A percentile compares a stretch with the other conserved stretches of the same genome.
These are phyloP conservation scores for Mycena alexandri DNA, from an alignment of 768 basidiomycete genomes.

Conservation along the genomic window DNA sequence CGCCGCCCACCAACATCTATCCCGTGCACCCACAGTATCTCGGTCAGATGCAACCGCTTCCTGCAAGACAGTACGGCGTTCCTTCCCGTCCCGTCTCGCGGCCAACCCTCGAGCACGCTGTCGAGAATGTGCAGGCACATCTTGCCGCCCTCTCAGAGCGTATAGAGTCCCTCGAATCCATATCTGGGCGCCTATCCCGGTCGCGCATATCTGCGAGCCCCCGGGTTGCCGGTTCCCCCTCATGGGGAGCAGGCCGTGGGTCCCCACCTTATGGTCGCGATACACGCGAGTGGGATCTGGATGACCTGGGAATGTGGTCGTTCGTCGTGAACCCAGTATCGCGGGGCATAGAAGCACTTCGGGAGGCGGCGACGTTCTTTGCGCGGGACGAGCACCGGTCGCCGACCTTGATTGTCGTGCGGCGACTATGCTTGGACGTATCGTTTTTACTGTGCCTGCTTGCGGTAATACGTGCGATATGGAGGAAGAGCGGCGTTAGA, in stretches of 20 bases:
- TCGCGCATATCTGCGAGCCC: constrained; percentile 57
- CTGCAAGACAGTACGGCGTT: constrained; percentile 45
- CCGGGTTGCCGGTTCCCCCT: constrained; percentile 53
- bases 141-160: constrained; percentile 87
- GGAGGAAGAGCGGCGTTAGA: constrained; percentile 78
- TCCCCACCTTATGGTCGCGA: constrained; percentile 55
- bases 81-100: constrained; percentile 61
- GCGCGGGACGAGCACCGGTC: constrained; percentile 70
- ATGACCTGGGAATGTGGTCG: constrained; percentile 89
- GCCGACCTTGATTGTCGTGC: constrained; percentile 74
- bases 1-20: constrained; percentile 52
- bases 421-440: constrained; percentile 82
- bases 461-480: constrained; percentile 66
- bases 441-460: constrained; percentile 79
- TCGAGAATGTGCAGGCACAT: constrained; percentile 86
- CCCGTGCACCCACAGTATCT: constrained; percentile 52
- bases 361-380: constrained; percentile 69
- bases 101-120: constrained; percentile 75
- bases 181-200: constrained; percentile 54
- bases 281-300: constrained; percentile 71
- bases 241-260: constrained; percentile 54
- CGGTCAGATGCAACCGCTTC: constrained; percentile 48
- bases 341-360: constrained; percentile 62
- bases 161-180: constrained; percentile 75
- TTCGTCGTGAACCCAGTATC: constrained; percentile 74